phyloP scores from a whole-genome alignment of 768 basidiomycete species.

The Galerina marginata region DNA sequence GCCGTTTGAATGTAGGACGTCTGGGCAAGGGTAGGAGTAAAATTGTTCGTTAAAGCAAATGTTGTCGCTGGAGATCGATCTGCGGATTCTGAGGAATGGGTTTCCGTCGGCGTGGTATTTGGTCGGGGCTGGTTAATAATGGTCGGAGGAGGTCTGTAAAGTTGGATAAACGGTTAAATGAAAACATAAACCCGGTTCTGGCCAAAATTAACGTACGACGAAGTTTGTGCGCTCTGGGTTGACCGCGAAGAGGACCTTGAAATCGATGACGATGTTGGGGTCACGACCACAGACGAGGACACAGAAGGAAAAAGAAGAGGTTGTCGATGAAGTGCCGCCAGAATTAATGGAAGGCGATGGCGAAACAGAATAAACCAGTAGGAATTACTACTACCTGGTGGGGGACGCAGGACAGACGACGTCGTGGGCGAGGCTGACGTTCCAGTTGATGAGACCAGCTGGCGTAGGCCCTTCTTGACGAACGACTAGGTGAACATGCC shows the following conservation, averaged over 20 bases:
- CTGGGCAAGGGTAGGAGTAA: neutral
- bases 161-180: neutral
- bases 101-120: neutral
- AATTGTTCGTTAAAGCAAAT: constrained; percentile 7
- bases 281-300: neutral
- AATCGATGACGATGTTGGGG: constrained; percentile 5
- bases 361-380: constrained; percentile 1
- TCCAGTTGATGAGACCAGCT: neutral
- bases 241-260: constrained; percentile 4
- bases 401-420: constrained; percentile 8
- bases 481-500: constrained; percentile 8
- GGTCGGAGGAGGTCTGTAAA: neutral
- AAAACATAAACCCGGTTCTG: neutral
- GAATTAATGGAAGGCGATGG: constrained; percentile 1
- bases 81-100: neutral
- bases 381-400: constrained; percentile 3
- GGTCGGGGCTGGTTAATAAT: neutral
- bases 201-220: constrained; percentile 7
- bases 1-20: neutral
- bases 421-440: neutral
- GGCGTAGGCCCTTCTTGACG: constrained; percentile 4
- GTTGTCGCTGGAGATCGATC: constrained; percentile 6
- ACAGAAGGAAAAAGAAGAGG: constrained; percentile 2
- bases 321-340: constrained; percentile 1
- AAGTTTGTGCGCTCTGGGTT: constrained; percentile 5